Percentiles rank a stretch among this genome's conserved stretches.
Conservation (phyloP, 2,329 filamentous ascomycete species). For the Trichoderma harzianum region DNA sequence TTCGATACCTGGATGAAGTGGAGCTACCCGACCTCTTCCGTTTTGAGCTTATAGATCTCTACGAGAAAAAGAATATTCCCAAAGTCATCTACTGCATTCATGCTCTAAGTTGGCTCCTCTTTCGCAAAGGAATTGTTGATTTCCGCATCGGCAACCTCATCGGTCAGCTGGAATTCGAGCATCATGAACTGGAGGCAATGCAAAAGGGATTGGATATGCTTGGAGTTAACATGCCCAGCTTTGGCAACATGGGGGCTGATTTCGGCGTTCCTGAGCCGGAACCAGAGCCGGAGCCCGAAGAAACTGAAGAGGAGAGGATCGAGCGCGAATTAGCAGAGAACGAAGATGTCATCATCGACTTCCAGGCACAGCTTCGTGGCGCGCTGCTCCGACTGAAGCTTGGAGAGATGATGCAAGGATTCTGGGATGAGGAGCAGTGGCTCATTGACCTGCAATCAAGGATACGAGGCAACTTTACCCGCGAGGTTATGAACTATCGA, state of each 20-base stretch:
- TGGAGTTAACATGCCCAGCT: constrained; percentile 93
- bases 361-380: constrained; percentile 84
- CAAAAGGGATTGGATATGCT: constrained; percentile 96
- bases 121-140: constrained; percentile 88
- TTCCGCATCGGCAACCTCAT: constrained; percentile 97
- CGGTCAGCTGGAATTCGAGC: constrained; percentile 93
- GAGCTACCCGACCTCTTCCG: constrained; percentile 93
- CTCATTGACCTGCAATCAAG: constrained; percentile 80
- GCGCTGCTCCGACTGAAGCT: constrained; percentile 74
- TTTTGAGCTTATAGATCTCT: constrained; percentile 94
- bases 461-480: constrained; percentile 81
- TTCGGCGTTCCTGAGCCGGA: constrained; percentile 77
- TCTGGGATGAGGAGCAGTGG: constrained; percentile 82
- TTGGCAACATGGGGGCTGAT: constrained; percentile 93
- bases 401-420: constrained; percentile 76
- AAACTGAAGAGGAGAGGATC: constrained; percentile 87
- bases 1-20: constrained; percentile 86
- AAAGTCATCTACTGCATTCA: constrained; percentile 99
- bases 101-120: constrained; percentile 94
- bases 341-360: constrained; percentile 66
- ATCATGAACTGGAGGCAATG: constrained; percentile 94
- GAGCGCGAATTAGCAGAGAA: constrained; percentile 78
- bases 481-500: constrained; percentile 79
- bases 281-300: constrained; percentile 57
- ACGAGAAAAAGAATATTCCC: constrained; percentile 99